These are phyloP conservation scores for Fusarium siculi DNA, from an alignment of 2,329 filamentous ascomycete species.

Conservation along the genomic window DNA sequence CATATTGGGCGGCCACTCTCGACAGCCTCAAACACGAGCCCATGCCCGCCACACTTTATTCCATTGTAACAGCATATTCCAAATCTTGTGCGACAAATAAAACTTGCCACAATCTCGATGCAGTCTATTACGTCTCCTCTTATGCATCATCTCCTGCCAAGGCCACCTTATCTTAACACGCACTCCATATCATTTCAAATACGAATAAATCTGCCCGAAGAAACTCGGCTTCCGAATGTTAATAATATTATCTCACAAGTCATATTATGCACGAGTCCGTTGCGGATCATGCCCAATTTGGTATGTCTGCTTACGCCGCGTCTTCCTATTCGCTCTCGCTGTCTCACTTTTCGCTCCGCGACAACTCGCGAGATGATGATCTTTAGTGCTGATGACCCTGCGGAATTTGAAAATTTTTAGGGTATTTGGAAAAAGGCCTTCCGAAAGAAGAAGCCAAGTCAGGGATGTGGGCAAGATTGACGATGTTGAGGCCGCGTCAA, in stretches of 20 bases:
- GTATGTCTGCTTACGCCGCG: background rate
- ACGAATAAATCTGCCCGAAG: background rate
- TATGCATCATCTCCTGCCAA: background rate
- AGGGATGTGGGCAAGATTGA: background rate
- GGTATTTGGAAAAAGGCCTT: background rate
- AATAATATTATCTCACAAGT: background rate
- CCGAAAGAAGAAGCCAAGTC: background rate
- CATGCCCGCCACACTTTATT: background rate
- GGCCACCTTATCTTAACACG: background rate
- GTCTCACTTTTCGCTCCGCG: conserved; percentile 3
- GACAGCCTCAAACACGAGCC: background rate
- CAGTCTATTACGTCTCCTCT: background rate
- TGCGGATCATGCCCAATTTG: background rate
- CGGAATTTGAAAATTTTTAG: rapidly evolving
- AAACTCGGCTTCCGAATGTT: background rate
- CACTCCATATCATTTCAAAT: background rate
- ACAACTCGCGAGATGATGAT: background rate
- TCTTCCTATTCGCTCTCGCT: background rate
- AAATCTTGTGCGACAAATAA: conserved; percentile 23
- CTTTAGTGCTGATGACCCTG: background rate
- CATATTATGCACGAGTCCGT: background rate
- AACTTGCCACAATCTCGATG: background rate
- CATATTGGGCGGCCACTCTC: rapidly evolving
- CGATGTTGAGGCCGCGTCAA: background rate
- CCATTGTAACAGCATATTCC: rapidly evolving